These are phyloP conservation scores for Russula virescens DNA, from an alignment of 768 basidiomycete species.

Conservation along the genomic window DNA sequence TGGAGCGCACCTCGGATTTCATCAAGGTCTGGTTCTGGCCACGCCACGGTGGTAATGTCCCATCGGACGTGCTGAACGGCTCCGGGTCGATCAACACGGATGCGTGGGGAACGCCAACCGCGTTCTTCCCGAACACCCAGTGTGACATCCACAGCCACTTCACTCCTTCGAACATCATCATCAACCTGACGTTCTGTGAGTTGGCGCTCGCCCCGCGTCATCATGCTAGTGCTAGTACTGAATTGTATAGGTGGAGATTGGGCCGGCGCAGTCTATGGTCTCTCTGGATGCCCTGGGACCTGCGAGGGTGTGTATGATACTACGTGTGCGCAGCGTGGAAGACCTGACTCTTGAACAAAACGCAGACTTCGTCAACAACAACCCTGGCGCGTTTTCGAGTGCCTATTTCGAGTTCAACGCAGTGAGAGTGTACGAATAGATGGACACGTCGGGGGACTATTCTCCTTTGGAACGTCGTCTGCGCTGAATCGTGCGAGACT, in stretches of 20 bases:
- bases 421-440: constrained; percentile 45
- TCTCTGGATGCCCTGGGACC: constrained; percentile 47
- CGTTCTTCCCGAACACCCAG: constrained; percentile 52
- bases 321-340: neutral
- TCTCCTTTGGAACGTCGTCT: neutral
- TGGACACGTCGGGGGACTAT: neutral
- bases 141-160: constrained; percentile 56
- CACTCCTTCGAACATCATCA: constrained; percentile 54
- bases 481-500: no score
- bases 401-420: constrained; percentile 70
- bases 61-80: constrained; percentile 42
- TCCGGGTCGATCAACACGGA: constrained; percentile 41
- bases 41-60: constrained; percentile 39
- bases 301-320: constrained; percentile 39
- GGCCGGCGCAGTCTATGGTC: constrained; percentile 44
- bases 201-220: neutral
- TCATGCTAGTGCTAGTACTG: no score
- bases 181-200: constrained; percentile 67
- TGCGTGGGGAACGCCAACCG: constrained; percentile 55
- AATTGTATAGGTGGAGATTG: constrained; percentile 39
- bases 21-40: constrained; percentile 75
- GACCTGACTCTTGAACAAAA: constrained; percentile 26
- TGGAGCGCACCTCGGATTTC: constrained; percentile 50
- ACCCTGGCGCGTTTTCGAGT: constrained; percentile 58
- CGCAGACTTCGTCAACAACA: constrained; percentile 57